Evolutionary conservation across 306 rosid species (phyloP), one percentile per base, ranked within the genome.

Genomic region (Vigna trinervia): DNA sequence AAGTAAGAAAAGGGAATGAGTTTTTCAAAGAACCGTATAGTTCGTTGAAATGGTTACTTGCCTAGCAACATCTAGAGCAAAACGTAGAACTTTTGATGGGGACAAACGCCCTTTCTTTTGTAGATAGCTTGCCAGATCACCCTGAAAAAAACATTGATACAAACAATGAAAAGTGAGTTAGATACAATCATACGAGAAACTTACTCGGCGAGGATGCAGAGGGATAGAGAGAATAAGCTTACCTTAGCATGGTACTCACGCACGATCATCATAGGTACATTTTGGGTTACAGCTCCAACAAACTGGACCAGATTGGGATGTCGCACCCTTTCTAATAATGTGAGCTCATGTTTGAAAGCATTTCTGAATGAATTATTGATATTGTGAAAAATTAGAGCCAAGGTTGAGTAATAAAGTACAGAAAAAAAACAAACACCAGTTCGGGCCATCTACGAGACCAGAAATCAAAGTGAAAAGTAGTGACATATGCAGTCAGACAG

Each of bases 271-370:
- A 96, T 96, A 67, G 99, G 99, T 83, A 86, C 77, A 85, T 96
- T 96, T 78, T 96, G 99, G 74, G 99, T 96, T 80, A 96, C 99
- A 60, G 99, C 99, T 59, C 99, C 99, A 84, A 96, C 99, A 86
- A 96, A 96, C 85, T 96, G 99, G 78, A 96, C 90, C 32, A 96
- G 89, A 41, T 96, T 96, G 38, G 99, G 99, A 87, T 96, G 99
- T 46, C 99, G 93, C 47, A 91, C 99, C 93, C 86, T 96, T 88
- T 96, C 98, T 76, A 96, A 80, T 86, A 96, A 69, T 0, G 89
- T 90, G 56, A 96, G 90, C 88, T 96, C 99, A 11, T 92, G 89
- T 81, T 89, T 90, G 99, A 96, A 96, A 74, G 91, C 90, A 76
- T 80, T 89, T 82, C 99, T 96, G 87, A 54, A 73, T 54, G 59